These are phyloP conservation scores for Fusarium succisae DNA, from an alignment of 2,329 filamentous ascomycete species.

Conservation along the genomic window DNA sequence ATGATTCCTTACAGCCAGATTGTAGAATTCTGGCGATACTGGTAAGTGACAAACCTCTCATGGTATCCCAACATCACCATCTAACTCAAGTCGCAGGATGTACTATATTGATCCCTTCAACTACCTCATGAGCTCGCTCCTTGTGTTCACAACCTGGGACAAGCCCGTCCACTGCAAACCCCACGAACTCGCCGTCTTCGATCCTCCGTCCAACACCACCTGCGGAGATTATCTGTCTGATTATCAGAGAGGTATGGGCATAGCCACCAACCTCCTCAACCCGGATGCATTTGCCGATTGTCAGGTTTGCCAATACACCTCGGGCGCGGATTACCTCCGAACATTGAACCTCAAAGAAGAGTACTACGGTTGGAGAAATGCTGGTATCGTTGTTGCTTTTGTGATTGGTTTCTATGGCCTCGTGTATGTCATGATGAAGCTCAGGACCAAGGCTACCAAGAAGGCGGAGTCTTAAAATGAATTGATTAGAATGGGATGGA, in stretches of 20 bases:
- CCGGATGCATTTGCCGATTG: conserved; percentile 65
- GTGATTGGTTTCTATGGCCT: conserved; percentile 61
- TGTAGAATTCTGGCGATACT: conserved; percentile 72
- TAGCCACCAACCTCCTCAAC: conserved; percentile 64
- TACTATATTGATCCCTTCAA: conserved; percentile 70
- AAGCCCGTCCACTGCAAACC: conserved; percentile 57
- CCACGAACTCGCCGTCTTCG: conserved; percentile 61
- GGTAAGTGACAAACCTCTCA: conserved; percentile 47
- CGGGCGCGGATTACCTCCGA: conserved; percentile 66
- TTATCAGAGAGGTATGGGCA: conserved; percentile 54
- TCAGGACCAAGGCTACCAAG: conserved; percentile 59
- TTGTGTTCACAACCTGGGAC: conserved; percentile 62
- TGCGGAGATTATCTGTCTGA: conserved; percentile 66
- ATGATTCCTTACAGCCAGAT: conserved; percentile 73
- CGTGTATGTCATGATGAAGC: conserved; percentile 58
- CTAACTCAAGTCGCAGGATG: conserved; percentile 39
- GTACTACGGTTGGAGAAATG: conserved; percentile 73
- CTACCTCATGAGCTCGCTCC: conserved; percentile 66
- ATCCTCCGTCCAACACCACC: conserved; percentile 60
- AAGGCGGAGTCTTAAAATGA: conserved; percentile 48
- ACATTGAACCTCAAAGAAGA: conserved; percentile 69
- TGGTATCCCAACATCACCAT: rapidly evolving
- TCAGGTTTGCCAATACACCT: conserved; percentile 67
- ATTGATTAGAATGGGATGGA: not conserved
- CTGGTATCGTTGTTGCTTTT: conserved; percentile 67